Percentiles rank a stretch among this genome's conserved stretches.
Evolutionary conservation across 75 land plant genomes (phyloP).

Genomic region (Pinus albicaulis): DNA sequence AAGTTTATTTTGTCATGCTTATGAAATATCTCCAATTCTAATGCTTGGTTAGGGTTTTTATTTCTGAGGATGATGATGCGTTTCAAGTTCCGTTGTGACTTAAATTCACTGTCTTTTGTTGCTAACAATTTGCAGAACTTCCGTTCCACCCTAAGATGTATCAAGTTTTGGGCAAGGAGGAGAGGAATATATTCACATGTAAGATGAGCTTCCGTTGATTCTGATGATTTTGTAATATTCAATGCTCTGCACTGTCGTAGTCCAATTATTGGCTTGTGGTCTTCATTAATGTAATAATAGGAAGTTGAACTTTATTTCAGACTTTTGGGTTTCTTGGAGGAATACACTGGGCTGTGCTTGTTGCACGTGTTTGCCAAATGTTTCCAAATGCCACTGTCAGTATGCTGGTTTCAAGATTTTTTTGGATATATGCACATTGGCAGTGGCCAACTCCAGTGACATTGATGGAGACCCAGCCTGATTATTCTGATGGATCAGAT

Average conservation of each 20-base stretch:
- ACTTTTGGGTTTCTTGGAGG: constrained; percentile 50
- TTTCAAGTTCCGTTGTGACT: not conserved
- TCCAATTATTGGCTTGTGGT: not conserved
- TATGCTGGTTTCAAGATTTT: constrained; percentile 31
- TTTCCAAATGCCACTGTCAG: constrained; percentile 26
- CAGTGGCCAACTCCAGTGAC: constrained; percentile 53
- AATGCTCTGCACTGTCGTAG: not conserved
- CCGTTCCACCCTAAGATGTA: constrained; percentile 36
- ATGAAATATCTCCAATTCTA: not conserved
- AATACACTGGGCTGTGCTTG: constrained; percentile 48
- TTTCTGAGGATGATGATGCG: not conserved
- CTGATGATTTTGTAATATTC: not conserved
- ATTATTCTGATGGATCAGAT: constrained; percentile 11
- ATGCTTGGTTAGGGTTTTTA: too few species aligned
- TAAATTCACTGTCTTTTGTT: not conserved
- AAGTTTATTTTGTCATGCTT: not conserved
- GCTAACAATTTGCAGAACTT: constrained; percentile 22
- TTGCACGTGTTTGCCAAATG: constrained; percentile 42
- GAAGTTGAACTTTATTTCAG: constrained; percentile 16
- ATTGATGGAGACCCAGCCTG: constrained; percentile 15
- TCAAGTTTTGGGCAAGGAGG: constrained; percentile 49
- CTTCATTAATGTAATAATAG: not conserved
- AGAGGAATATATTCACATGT: constrained; percentile 56
- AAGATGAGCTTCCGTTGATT: constrained; percentile 1
- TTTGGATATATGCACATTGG: constrained; percentile 42